Percentiles rank a stretch among this genome's conserved stretches.
phyloP scores from a whole-genome alignment of 2,329 filamentous ascomycete genomes.

The Incumbomyces lentus region DNA sequence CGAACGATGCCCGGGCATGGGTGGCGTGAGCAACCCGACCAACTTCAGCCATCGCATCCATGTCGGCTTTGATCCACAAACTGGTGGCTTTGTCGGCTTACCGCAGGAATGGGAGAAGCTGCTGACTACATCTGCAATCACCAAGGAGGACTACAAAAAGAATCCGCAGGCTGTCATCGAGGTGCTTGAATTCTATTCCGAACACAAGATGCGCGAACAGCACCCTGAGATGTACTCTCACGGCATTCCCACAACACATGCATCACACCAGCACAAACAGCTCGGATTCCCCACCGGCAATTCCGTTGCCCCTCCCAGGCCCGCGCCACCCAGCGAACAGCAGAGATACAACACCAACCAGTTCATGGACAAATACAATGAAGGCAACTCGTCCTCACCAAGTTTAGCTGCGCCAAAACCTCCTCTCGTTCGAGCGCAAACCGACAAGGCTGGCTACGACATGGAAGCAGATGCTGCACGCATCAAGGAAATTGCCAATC shows the following conservation, averaged over 20 bases:
- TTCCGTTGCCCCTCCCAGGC: slow-evolving; percentile 59
- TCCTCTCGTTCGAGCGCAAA: slow-evolving; percentile 47
- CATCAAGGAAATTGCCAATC: slow-evolving; percentile 49
- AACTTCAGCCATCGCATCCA: slow-evolving; percentile 97
- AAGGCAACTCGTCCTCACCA: slow-evolving; percentile 7
- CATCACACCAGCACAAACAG: slow-evolving; percentile 46
- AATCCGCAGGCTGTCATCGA: slow-evolving; percentile 73
- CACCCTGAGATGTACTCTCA: slow-evolving; percentile 51
- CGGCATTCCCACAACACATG: slow-evolving; percentile 50
- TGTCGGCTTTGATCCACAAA: slow-evolving; percentile 92
- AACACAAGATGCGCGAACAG: slow-evolving; percentile 55
- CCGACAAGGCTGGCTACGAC: slow-evolving; percentile 28
- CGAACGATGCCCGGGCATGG: slow-evolving; percentile 91
- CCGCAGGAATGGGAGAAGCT: slow-evolving; percentile 96
- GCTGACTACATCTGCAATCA: slow-evolving; percentile 90
- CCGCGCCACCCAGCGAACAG: slow-evolving; percentile 45
- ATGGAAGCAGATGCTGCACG: slow-evolving; percentile 34
- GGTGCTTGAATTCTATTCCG: slow-evolving; percentile 59
- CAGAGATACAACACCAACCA: slow-evolving; percentile 37
- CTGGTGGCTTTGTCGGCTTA: slow-evolving; percentile 86
- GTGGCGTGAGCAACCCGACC: slow-evolving; percentile 94
- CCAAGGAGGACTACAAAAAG: slow-evolving; percentile 95
- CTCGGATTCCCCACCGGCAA: slow-evolving; percentile 45
- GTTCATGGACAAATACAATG: slow-evolving; percentile 23
- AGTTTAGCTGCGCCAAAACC: slow-evolving; percentile 33